Evolutionary conservation across 805 yeast genomes (phyloP).

Genomic region (Pichia ethanolica): DNA sequence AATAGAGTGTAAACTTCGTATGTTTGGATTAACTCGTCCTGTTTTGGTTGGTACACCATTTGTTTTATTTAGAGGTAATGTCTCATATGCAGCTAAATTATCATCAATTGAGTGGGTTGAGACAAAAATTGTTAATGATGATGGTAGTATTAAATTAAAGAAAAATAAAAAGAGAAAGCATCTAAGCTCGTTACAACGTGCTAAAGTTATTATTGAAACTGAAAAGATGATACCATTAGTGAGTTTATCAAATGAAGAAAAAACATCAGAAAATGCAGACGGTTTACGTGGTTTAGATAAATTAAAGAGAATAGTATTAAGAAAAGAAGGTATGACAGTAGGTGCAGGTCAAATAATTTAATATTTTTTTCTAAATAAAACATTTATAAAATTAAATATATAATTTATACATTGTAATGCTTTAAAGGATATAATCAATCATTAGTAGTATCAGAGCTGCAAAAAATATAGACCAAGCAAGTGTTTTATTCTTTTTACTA

Average conservation of each 20-base stretch:
- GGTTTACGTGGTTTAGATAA: slow-evolving; percentile 2
- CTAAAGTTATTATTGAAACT: slow-evolving; percentile 41
- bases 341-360: slow-evolving; percentile 36
- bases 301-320: slow-evolving; percentile 60
- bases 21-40: slow-evolving; percentile 67
- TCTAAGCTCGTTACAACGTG: slow-evolving; percentile 51
- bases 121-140: slow-evolving; percentile 24
- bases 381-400: too few species aligned
- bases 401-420: neutral
- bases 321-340: slow-evolving; percentile 62
- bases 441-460: slow-evolving; percentile 51
- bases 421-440: slow-evolving; percentile 39
- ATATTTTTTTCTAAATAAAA: neutral
- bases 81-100: slow-evolving; percentile 63
- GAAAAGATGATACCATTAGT: slow-evolving; percentile 6
- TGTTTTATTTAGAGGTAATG: slow-evolving; percentile 68
- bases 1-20: slow-evolving; percentile 47
- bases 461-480: slow-evolving; percentile 47
- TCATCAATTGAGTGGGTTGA: slow-evolving; percentile 32
- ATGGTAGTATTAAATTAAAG: slow-evolving; percentile 16
- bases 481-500: slow-evolving; percentile 49
- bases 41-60: slow-evolving; percentile 73
- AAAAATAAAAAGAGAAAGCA: slow-evolving; percentile 48
- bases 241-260: neutral
- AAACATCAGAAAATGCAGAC: neutral